phyloP scores from a whole-genome alignment of 306 rosid genomes.

The Argentina anserina region DNA sequence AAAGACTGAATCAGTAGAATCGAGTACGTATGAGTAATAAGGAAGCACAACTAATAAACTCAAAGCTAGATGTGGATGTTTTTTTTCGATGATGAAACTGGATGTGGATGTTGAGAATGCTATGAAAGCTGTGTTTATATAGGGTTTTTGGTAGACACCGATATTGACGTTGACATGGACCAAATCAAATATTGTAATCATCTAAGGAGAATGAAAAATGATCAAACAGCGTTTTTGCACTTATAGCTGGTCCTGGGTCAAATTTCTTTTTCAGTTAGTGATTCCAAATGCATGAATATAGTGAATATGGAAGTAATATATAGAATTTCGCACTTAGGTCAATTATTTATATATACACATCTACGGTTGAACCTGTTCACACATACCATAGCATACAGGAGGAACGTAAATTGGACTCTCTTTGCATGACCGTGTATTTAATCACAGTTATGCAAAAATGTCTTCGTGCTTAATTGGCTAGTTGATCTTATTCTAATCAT shows the following conservation, averaged over 20 bases:
- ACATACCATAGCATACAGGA: too few species aligned
- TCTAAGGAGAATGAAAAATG: not conserved
- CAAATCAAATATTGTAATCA: not conserved
- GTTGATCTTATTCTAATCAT: not conserved
- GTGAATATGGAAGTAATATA: not conserved
- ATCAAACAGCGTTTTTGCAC: not conserved
- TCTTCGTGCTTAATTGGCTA: not conserved
- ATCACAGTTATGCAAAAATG: not conserved
- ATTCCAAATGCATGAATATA: not conserved
- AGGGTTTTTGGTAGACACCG: not conserved
- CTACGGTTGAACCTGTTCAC: not conserved
- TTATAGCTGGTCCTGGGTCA: not conserved
- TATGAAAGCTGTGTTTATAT: conserved; percentile 6
- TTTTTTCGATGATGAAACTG: too few species aligned
- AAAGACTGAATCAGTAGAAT: not conserved
- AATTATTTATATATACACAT: not conserved
- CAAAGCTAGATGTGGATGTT: too few species aligned
- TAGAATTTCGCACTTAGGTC: not conserved
- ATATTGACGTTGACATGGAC: not conserved
- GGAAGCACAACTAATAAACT: not conserved
- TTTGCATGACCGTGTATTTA: not conserved
- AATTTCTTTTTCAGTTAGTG: not conserved
- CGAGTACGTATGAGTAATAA: not conserved
- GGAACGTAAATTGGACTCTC: not conserved
- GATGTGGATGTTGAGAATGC: not conserved